phyloP scores from a whole-genome alignment of 1,139 yeast species.

The Starmera stellimalicola region DNA sequence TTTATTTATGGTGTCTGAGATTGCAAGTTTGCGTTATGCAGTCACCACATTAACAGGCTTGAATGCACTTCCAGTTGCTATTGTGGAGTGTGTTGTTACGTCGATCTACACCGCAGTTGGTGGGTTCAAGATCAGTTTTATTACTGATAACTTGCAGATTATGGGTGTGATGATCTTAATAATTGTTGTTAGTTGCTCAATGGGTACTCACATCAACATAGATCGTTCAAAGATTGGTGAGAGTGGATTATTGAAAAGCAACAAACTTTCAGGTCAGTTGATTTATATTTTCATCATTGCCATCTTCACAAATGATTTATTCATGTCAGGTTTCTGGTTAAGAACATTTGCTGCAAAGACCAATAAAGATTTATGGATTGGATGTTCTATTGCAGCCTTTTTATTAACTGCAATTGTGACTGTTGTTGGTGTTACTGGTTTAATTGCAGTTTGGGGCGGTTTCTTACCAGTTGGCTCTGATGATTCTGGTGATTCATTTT shows the following conservation, averaged over 20 bases:
- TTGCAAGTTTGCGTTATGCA: constrained; percentile 71
- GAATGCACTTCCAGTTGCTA: constrained; percentile 71
- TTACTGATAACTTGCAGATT: constrained; percentile 88
- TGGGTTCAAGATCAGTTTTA: constrained; percentile 81
- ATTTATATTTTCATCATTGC: constrained; percentile 79
- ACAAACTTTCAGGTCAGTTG: constrained; percentile 81
- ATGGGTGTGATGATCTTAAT: constrained; percentile 55
- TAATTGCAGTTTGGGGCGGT: constrained; percentile 88
- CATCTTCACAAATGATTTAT: constrained; percentile 81
- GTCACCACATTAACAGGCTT: constrained; percentile 71
- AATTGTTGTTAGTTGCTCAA: constrained; percentile 67
- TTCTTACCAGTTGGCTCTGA: constrained; percentile 51
- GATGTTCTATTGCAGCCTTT: constrained; percentile 65
- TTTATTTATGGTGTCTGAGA: constrained; percentile 80
- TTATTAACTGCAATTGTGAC: constrained; percentile 55
- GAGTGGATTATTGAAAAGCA: constrained; percentile 55
- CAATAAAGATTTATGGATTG: constrained; percentile 66
- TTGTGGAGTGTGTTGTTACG: constrained; percentile 82
- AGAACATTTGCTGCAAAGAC: constrained; percentile 85
- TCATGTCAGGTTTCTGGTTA: constrained; percentile 89
- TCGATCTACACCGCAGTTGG: constrained; percentile 83
- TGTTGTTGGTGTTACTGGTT: constrained; percentile 74
- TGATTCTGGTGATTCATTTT: constrained; percentile 54
- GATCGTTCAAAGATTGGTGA: constrained; percentile 55
- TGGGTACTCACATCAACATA: constrained; percentile 69